These are phyloP conservation scores for Elsinoe arachidis DNA, from an alignment of 2,329 filamentous ascomycete genomes.

Conservation along the genomic window DNA sequence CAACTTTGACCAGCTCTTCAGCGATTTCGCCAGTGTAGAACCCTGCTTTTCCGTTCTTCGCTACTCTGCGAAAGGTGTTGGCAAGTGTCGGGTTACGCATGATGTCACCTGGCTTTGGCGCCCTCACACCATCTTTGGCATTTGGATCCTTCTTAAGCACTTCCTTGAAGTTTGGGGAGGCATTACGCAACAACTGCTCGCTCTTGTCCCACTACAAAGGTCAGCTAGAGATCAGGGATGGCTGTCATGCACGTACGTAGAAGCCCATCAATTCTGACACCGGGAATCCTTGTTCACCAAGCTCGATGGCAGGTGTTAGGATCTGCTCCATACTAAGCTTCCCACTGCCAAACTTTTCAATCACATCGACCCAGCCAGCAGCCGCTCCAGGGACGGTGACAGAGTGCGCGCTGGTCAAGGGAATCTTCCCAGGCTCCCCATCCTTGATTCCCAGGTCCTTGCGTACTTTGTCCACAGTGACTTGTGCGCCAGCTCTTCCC, in stretches of 20 bases:
- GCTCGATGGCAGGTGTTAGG: conserved; percentile 69
- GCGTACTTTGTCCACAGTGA: conserved; percentile 61
- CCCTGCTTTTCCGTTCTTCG: conserved; percentile 71
- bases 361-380: conserved; percentile 85
- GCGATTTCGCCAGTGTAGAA: conserved; percentile 86
- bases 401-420: conserved; percentile 66
- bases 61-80: conserved; percentile 70
- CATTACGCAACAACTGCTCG: conserved; percentile 55
- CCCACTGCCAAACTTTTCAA: conserved; percentile 83
- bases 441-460: conserved; percentile 58
- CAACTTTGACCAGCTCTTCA: conserved; percentile 68
- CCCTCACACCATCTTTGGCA: conserved; percentile 60
- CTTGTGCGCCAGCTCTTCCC: conserved; percentile 66
- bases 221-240: background rate
- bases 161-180: conserved; percentile 79
- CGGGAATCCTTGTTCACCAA: conserved; percentile 83
- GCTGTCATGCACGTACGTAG: conserved; percentile 46
- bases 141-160: conserved; percentile 72
- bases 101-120: conserved; percentile 73
- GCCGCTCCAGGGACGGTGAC: conserved; percentile 85
- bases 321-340: conserved; percentile 70
- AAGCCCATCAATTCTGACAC: conserved; percentile 69
- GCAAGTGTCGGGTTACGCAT: conserved; percentile 79
- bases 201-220: conserved; percentile 57
- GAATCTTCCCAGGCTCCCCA: conserved; percentile 53